These are phyloP conservation scores for Gymnopus androsaceus DNA, from an alignment of 1,284 basidiomycete genomes.

Conservation along the genomic window DNA sequence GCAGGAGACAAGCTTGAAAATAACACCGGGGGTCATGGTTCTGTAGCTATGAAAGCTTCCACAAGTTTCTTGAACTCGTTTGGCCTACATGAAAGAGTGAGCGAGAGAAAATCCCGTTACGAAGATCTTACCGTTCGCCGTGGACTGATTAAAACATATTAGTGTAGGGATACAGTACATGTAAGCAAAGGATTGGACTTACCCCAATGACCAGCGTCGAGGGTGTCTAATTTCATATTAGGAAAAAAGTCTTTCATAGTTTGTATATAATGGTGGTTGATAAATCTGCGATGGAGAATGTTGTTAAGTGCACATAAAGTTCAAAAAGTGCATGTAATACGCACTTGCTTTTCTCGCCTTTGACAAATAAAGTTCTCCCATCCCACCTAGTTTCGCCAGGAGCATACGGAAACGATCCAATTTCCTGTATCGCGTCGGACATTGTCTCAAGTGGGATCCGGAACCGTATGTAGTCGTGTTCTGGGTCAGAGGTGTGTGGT, in stretches of 20 bases:
- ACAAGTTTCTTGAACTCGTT: conserved; percentile 7
- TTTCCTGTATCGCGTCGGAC: conserved; percentile 56
- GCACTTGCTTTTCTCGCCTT: conserved; percentile 76
- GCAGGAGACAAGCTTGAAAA: too few species aligned
- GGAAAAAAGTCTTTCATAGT: conserved; percentile 10
- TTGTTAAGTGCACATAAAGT: not conserved
- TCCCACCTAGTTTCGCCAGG: conserved; percentile 60
- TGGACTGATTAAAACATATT: conserved; percentile 1
- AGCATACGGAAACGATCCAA: conserved; percentile 77
- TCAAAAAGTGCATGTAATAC: conserved; percentile 23
- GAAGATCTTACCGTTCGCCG: conserved; percentile 8
- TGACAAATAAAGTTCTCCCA: conserved; percentile 73
- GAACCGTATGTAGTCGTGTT: conserved; percentile 53
- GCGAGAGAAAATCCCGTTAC: not conserved
- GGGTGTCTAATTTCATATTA: conserved; percentile 5
- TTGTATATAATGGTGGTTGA: conserved; percentile 1
- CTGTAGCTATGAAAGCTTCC: not conserved
- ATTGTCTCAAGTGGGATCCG: conserved; percentile 74
- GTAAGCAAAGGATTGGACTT: not conserved
- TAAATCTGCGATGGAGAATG: conserved; percentile 1
- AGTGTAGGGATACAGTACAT: not conserved
- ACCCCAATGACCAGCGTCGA: conserved; percentile 17
- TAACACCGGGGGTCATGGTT: too few species aligned
- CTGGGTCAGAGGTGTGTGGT: conserved; percentile 29
- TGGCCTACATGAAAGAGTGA: not conserved